Percentiles rank a stretch among this genome's conserved stretches.
These are phyloP conservation scores for Pulveroboletus sp. DNA, from an alignment of 768 basidiomycete genomes.

Conservation along the genomic window DNA sequence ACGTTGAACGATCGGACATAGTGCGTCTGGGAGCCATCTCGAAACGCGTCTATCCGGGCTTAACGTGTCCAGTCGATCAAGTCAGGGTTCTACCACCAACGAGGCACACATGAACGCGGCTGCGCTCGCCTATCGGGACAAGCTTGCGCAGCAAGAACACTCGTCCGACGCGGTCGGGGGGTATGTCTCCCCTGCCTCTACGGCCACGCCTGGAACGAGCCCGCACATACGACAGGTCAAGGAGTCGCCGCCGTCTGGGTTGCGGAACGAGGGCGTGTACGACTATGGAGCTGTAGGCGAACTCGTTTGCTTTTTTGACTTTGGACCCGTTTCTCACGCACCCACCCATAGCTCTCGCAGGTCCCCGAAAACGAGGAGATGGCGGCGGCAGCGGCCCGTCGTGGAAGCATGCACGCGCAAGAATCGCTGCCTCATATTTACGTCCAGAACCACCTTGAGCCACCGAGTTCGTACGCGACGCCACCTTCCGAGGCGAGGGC, in stretches of 20 bases:
- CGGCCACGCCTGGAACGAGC: constrained; percentile 39
- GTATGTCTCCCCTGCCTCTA: constrained; percentile 44
- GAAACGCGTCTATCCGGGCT: constrained; percentile 30
- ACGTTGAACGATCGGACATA: constrained; percentile 22
- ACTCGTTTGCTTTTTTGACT: not conserved
- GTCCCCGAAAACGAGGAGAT: constrained; percentile 24
- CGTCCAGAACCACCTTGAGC: constrained; percentile 16
- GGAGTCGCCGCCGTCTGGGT: constrained; percentile 17
- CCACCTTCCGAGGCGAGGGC: constrained; percentile 16
- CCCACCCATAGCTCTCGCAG: constrained; percentile 15
- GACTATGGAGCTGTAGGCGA: constrained; percentile 24
- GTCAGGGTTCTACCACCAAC: constrained; percentile 31
- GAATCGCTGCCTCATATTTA: constrained; percentile 24
- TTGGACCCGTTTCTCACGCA: not conserved
- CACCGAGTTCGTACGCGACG: constrained; percentile 9
- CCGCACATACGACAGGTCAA: constrained; percentile 28
- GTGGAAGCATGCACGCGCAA: constrained; percentile 23
- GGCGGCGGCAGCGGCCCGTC: constrained; percentile 14
- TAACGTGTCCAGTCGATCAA: constrained; percentile 31
- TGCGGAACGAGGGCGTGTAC: constrained; percentile 27
- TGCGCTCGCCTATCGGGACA: constrained; percentile 24
- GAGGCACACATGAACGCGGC: constrained; percentile 25
- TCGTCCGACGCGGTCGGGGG: constrained; percentile 22
- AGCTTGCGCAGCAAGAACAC: constrained; percentile 23
- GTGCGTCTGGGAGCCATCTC: constrained; percentile 29